These are phyloP conservation scores for Paramecium biaurelia DNA, from an alignment of 73 alveolate species.

Conservation along the genomic window DNA sequence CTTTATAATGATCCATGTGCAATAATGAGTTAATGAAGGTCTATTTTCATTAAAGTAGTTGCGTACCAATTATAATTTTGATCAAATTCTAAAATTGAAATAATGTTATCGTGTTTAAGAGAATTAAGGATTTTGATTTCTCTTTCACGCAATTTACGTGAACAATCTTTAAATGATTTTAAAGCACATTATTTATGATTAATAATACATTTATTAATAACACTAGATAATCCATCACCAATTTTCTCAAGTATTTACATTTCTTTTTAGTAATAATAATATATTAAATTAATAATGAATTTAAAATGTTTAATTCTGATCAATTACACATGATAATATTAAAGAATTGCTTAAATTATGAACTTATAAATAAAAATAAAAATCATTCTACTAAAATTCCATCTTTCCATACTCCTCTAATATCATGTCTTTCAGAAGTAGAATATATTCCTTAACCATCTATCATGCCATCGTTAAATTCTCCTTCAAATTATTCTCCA, in stretches of 20 bases:
- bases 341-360: neutral
- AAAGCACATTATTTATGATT: neutral
- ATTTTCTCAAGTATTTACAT: slow-evolving; percentile 5
- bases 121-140: neutral
- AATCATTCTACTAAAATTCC: slow-evolving; percentile 19
- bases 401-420: slow-evolving; percentile 43
- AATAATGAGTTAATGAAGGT: neutral
- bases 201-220: neutral
- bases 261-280: neutral
- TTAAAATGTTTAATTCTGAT: neutral
- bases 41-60: neutral
- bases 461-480: slow-evolving; percentile 46
- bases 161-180: neutral
- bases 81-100: neutral
- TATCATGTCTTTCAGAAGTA: neutral
- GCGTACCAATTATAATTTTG: neutral
- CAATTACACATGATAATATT: neutral
- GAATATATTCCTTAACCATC: slow-evolving; percentile 40
- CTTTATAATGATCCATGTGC: neutral
- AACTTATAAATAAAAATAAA: neutral
- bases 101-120: neutral
- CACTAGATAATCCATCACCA: slow-evolving; percentile 11
- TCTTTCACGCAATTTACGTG: neutral
- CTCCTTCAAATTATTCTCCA: slow-evolving; percentile 33
- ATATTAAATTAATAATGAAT: neutral